Percentiles rank a stretch among this genome's conserved stretches.
phyloP scores from a whole-genome alignment of 1,284 basidiomycete genomes.

The Cryptococcus sp. region DNA sequence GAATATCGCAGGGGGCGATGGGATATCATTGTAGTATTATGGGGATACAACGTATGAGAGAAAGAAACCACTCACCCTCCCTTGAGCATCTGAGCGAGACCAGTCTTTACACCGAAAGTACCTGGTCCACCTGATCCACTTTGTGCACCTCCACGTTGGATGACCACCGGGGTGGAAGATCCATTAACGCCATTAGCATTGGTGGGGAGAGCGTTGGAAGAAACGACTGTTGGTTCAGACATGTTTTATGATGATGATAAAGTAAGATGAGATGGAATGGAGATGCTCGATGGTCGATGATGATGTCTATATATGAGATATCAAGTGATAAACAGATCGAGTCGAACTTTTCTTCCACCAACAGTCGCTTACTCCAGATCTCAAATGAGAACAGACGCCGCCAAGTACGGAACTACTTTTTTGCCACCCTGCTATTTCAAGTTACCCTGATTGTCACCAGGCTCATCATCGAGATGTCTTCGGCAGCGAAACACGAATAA shows the following conservation, averaged over 20 bases:
- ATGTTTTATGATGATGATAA: conserved; percentile 8
- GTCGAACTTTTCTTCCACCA: not conserved
- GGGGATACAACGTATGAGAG: not conserved
- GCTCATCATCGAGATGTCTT: too few relatives aligned
- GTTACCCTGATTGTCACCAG: too few relatives aligned
- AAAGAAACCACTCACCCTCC: conserved; percentile 45
- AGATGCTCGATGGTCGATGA: not conserved
- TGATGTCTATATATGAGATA: not conserved
- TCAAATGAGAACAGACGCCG: too few relatives aligned
- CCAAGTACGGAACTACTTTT: too few relatives aligned
- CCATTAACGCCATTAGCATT: conserved; percentile 40
- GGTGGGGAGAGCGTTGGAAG: conserved; percentile 18
- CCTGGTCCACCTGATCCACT: conserved; percentile 51
- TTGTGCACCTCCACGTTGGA: conserved; percentile 10
- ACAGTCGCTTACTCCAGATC: too few relatives aligned
- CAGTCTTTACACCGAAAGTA: conserved; percentile 89
- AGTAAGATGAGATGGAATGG: not conserved
- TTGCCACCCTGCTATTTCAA: too few relatives aligned
- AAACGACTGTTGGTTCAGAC: conserved; percentile 41
- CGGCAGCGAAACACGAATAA: too few relatives aligned
- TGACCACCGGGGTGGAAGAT: conserved; percentile 28
- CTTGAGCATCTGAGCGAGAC: conserved; percentile 92
- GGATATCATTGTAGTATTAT: too few relatives aligned
- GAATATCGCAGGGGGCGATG: too few relatives aligned
- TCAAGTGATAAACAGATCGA: not conserved